Evolutionary conservation across 345 rosid species (phyloP).

Genomic region (Arabidopsis thaliana): DNA sequence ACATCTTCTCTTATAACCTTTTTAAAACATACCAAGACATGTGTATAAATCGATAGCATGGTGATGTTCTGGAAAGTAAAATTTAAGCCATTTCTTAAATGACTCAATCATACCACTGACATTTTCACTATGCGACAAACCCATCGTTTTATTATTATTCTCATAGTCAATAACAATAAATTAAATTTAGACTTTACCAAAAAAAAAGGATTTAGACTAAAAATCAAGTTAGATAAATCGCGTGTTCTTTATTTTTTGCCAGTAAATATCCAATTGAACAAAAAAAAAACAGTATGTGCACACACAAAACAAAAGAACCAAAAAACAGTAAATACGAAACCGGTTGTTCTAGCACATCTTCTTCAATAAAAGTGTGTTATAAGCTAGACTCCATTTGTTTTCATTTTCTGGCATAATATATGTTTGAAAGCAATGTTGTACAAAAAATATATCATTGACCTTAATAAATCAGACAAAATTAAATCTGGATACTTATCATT

Average conservation of each 20-base stretch:
- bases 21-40: not conserved
- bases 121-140: slow-evolving; percentile 31
- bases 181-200: not conserved
- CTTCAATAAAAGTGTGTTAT: not conserved
- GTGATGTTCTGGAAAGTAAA: slow-evolving; percentile 13
- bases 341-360: not conserved
- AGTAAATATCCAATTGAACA: not conserved
- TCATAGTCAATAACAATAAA: slow-evolving; percentile 3
- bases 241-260: not conserved
- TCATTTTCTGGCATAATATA: not conserved
- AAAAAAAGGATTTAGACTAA: not conserved
- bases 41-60: slow-evolving; percentile 19
- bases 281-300: too few relatives aligned
- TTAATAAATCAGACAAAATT: not conserved
- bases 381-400: not conserved
- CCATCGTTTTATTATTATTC: not conserved
- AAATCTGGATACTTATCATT: not conserved
- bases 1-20: not conserved
- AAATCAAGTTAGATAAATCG: not conserved
- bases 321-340: not conserved
- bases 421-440: not conserved
- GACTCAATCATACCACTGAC: slow-evolving; percentile 23
- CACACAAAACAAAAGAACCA: too few relatives aligned
- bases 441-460: not conserved
- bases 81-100: slow-evolving; percentile 13